Conservation (phyloP, 345 rosid species). For the Mercurialis annua region DNA sequence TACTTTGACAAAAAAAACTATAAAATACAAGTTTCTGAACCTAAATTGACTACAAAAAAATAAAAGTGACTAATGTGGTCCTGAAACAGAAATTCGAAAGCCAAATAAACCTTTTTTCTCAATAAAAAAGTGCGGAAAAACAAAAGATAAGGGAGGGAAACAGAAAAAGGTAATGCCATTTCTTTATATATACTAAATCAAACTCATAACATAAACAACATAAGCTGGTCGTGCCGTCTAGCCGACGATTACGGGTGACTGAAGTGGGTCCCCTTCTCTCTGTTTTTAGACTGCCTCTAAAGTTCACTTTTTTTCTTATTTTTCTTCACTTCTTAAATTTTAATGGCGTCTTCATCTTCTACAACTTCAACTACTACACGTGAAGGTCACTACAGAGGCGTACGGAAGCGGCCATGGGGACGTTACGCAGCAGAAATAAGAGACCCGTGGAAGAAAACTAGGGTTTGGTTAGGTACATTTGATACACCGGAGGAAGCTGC, state of each 20-base stretch:
- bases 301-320: background rate
- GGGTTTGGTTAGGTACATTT: slow-evolving; percentile 95
- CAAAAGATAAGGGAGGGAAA: no score
- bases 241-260: slow-evolving; percentile 74
- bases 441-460: slow-evolving; percentile 93
- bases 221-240: slow-evolving; percentile 38
- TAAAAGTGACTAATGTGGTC: no score
- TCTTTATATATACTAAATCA: no score
- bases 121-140: no score
- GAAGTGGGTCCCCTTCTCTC: slow-evolving; percentile 37
- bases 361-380: slow-evolving; percentile 55
- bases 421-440: slow-evolving; percentile 96
- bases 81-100: no score
- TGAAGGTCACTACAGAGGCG: slow-evolving; percentile 89
- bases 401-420: slow-evolving; percentile 96
- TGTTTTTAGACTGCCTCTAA: background rate
- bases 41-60: no score
- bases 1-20: no score
- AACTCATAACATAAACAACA: background rate
- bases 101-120: no score
- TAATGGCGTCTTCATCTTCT: slow-evolving; percentile 55
- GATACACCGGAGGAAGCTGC: slow-evolving; percentile 98
- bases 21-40: no score
- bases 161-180: no score
- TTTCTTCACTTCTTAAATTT: background rate